phyloP scores from a whole-genome alignment of 1,284 basidiomycete genomes.

The Ustilago hordei region DNA sequence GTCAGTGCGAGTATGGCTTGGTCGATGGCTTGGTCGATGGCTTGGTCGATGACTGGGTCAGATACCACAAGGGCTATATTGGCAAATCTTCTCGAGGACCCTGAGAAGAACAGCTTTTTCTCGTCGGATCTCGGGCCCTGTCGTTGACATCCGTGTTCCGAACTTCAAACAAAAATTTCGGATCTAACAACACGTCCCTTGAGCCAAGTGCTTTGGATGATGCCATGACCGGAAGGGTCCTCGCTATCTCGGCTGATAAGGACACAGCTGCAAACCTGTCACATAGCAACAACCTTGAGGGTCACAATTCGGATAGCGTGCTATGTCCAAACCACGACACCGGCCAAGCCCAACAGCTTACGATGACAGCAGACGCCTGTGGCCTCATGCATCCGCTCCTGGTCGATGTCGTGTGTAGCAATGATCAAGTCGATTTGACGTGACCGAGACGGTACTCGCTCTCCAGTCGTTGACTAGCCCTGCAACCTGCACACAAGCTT shows the following conservation, averaged over 20 bases:
- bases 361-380: not conserved
- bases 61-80: not conserved
- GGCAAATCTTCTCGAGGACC: conserved; percentile 10
- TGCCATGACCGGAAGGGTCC: conserved; percentile 46
- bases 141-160: not conserved
- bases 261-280: conserved; percentile 9
- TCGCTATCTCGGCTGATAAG: conserved; percentile 39
- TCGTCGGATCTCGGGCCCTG: conserved; percentile 32
- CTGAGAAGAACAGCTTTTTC: conserved; percentile 38
- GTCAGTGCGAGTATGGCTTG: not conserved
- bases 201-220: conserved; percentile 10
- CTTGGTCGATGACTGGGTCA: not conserved
- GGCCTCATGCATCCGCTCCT: not conserved
- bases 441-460: conserved; percentile 38
- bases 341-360: not conserved
- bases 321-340: conserved; percentile 14
- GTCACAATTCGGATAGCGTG: conserved; percentile 25
- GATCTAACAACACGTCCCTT: not conserved
- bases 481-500: not conserved
- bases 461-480: not conserved
- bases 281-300: conserved; percentile 6
- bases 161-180: not conserved
- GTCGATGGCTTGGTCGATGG: not conserved
- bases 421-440: not conserved
- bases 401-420: conserved; percentile 42